A percentile compares a stretch with the other conserved stretches of the same genome.
phyloP scores from a whole-genome alignment of 805 yeast species.

The Candida ascalaphidarum region DNA sequence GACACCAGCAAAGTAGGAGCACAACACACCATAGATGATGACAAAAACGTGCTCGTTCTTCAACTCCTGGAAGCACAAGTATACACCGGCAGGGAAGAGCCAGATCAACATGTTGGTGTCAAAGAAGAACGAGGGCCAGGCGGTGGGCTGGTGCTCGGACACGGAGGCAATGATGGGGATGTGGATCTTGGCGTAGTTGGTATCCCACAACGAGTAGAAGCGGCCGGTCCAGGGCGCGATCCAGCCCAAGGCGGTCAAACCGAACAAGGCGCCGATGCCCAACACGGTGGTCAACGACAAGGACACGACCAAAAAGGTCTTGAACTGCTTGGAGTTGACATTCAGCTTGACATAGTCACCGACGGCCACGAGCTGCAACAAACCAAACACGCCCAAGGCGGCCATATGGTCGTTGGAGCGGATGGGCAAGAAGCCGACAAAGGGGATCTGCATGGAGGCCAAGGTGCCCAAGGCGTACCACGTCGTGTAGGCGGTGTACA shows the following conservation, averaged over 20 bases:
- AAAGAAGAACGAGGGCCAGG: conserved; percentile 97
- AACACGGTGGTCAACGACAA: conserved; percentile 44
- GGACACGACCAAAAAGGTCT: conserved; percentile 54
- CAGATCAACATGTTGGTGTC: conserved; percentile 90
- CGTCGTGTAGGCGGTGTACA: conserved; percentile 88
- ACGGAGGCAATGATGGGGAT: conserved; percentile 98
- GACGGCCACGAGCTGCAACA: conserved; percentile 81
- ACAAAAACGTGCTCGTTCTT: conserved; percentile 89
- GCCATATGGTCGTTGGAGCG: conserved; percentile 98
- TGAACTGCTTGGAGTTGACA: conserved; percentile 68
- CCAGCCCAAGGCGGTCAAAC: conserved; percentile 80
- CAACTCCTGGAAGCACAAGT: conserved; percentile 80
- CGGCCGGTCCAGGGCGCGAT: conserved; percentile 99
- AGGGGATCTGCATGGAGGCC: conserved; percentile 98
- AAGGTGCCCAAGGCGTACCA: conserved; percentile 98
- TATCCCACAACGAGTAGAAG: conserved; percentile 97
- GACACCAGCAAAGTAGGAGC: conserved; percentile 97
- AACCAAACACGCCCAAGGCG: conserved; percentile 93
- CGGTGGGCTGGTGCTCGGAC: conserved; percentile 99
- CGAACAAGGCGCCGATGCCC: conserved; percentile 66
- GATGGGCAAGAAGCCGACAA: conserved; percentile 95
- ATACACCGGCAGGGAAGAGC: conserved; percentile 98
- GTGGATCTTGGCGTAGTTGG: conserved; percentile 93
- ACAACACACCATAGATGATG: conserved; percentile 85
- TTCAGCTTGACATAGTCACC: conserved; percentile 74